Percentiles rank a stretch among this genome's conserved stretches.
phyloP scores from a whole-genome alignment of 2,329 filamentous ascomycete species.

The Neodidymelliopsis sp. region DNA sequence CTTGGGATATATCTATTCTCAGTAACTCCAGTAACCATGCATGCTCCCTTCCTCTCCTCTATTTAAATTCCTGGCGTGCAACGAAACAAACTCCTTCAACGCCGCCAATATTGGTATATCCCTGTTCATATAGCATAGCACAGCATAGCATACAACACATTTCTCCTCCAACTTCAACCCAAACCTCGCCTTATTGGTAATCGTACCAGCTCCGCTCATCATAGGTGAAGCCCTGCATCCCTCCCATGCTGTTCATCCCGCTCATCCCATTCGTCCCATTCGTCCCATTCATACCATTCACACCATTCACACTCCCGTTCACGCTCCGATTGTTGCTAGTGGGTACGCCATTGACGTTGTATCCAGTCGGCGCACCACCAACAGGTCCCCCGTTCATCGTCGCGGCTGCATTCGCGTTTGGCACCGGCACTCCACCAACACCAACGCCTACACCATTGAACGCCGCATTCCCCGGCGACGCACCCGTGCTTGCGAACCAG shows the following conservation, averaged over 20 bases:
- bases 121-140: too few relatives aligned
- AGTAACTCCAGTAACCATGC: too few relatives aligned
- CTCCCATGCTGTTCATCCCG: constrained; percentile 12
- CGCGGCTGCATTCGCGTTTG: too few relatives aligned
- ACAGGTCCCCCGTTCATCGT: constrained; percentile 31
- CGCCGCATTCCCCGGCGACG: constrained; percentile 18
- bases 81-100: too few relatives aligned
- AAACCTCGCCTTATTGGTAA: constrained; percentile 10
- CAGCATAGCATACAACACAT: neutral
- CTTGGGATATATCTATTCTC: too few relatives aligned
- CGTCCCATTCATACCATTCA: constrained; percentile 5
- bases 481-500: constrained; percentile 36
- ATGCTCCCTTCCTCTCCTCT: too few relatives aligned
- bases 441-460: too few relatives aligned
- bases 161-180: neutral
- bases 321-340: neutral
- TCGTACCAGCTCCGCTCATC: constrained; percentile 37
- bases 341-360: constrained; percentile 13
- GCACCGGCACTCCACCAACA: too few relatives aligned
- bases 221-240: constrained; percentile 33
- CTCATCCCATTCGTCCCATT: constrained; percentile 11
- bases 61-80: too few relatives aligned
- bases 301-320: constrained; percentile 21
- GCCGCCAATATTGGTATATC: too few relatives aligned
- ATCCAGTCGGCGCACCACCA: constrained; percentile 21